Evolutionary conservation across 2,329 filamentous ascomycete genomes (phyloP), one percentile per base, ranked within the genome.

Genomic region (Geoglossum cookeanum): DNA sequence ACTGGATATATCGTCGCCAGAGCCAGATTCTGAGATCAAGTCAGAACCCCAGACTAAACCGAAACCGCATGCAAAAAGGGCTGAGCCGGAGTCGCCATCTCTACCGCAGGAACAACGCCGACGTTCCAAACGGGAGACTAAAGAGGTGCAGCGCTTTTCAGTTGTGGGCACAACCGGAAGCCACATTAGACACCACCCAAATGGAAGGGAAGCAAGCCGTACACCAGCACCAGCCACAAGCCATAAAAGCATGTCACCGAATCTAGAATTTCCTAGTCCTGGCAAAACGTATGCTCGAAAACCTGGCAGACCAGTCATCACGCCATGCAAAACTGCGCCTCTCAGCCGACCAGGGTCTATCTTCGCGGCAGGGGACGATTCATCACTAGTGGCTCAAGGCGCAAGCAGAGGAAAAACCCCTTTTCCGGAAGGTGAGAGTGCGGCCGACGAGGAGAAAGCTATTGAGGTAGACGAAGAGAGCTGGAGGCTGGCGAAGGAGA

Each of bases 101-200:
- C 42, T 17, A 22, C n/a, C 17, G 2, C 42, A 4, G 22, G 42
- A 45, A 45, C 42, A 45, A 4, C 56, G 49, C 17, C 45, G 49
- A 17, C 56, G 56, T 9, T 55, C 58, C 4, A 55, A 35, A 27
- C 57, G 55, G 17, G 57, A 58, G 9, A n/a, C 37, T 32, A 58
- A 59, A 48, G 61, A 59, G 35, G 51, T 48, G 30, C 47, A 53
- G 11, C 35, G 30, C 32, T 58, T 37, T 32, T 22, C 35, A 30
- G 57, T 11, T 9, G 56, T 4, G 8, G 8, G 30, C 8, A 17
- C 35, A 3, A 13, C 13, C 9, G 33, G n/a, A 44, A 27, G 22
- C 61, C 66, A 58, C 68, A 67, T 57, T 66, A 68, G 29, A 65
- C 65, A 22, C 64, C 66, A 42, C 60, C 62, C 8, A 59, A 59